phyloP scores from a whole-genome alignment of 2,329 filamentous ascomycete species.

The Gyromitra esculenta region DNA sequence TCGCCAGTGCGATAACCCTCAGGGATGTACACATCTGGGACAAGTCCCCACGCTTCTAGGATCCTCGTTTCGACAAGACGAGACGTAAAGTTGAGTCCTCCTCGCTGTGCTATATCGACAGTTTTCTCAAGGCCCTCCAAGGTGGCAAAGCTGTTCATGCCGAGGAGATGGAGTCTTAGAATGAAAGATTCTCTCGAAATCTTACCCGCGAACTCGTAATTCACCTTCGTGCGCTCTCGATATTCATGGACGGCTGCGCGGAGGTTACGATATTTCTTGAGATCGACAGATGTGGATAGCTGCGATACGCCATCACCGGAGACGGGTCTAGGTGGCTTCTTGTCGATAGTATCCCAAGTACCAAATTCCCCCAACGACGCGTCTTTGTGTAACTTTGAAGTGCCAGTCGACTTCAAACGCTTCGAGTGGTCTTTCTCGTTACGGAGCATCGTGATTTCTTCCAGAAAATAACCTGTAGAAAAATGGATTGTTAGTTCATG shows the following conservation, averaged over 20 bases:
- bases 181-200: conserved; percentile 30
- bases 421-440: conserved; percentile 34
- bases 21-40: conserved; percentile 26
- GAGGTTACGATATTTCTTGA: conserved; percentile 42
- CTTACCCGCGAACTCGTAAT: conserved; percentile 40
- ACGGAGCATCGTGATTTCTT: conserved; percentile 28
- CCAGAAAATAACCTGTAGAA: conserved; percentile 33
- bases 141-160: conserved; percentile 29
- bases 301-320: conserved; percentile 10
- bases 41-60: conserved; percentile 42
- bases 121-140: conserved; percentile 27
- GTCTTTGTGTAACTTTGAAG: conserved; percentile 31
- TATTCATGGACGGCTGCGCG: conserved; percentile 14
- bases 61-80: conserved; percentile 47
- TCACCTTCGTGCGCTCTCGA: conserved; percentile 31
- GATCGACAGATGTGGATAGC: conserved; percentile 31
- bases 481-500: conserved; percentile 5
- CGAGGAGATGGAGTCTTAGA: conserved; percentile 36
- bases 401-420: conserved; percentile 21
- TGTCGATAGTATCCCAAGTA: conserved; percentile 17
- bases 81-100: conserved; percentile 40
- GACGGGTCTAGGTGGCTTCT: conserved; percentile 7
- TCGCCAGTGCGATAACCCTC: conserved; percentile 22
- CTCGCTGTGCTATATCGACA: conserved; percentile 12
- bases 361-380: conserved; percentile 21